Evolutionary conservation across 2,329 filamentous ascomycete species (phyloP), one percentile per base, ranked within the genome.

Genomic region (Aspergillus proliferans): DNA sequence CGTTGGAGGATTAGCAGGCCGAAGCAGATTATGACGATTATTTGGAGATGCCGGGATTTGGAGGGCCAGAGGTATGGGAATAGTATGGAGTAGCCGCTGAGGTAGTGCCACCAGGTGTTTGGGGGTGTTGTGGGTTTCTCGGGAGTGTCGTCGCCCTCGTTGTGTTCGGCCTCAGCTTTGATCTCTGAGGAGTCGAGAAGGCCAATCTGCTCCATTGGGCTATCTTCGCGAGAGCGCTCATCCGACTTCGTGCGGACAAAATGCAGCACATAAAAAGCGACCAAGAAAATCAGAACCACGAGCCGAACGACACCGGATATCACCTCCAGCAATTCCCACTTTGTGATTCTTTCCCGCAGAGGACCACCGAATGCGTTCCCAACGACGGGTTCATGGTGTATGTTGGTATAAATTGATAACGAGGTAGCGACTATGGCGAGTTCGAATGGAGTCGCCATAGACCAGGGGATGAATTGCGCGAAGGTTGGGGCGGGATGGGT

Each of bases 51-150:
- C 33, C 77, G 72, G 44, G 88, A 84, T 63, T 92, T 92, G 60
- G 84, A 86, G 0, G 93, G 93, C 93, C 93, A 98, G 50, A 97
- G 81, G 65, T 97, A 98, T 0, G 91, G 92, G 66, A 97, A 94
- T 71, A 98, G 95, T 46, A 96, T 77, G 9, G 86, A 87, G 69
- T 97, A 98, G 42, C 92, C 90, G 55, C 86, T 84, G 52, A 96
- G 75, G 67, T 98, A 98, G 65, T 97, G 91, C 83, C 87, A 95
- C 93, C 93, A 98, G 46, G 84, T 93, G 67, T 44, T 70, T 71
- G 21, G 75, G 66, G 54, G 73, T 68, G 43, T 71, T 59, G 47
- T 74, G 65, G 38, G 66, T 58, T 8, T 73, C 71, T 30, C 78
- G 68, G 36, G 78, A 80, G 60, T 83, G 81, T 10, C 58, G 58